phyloP scores from a whole-genome alignment of 2,329 filamentous ascomycete species.

The Xylariaceae sp. region DNA sequence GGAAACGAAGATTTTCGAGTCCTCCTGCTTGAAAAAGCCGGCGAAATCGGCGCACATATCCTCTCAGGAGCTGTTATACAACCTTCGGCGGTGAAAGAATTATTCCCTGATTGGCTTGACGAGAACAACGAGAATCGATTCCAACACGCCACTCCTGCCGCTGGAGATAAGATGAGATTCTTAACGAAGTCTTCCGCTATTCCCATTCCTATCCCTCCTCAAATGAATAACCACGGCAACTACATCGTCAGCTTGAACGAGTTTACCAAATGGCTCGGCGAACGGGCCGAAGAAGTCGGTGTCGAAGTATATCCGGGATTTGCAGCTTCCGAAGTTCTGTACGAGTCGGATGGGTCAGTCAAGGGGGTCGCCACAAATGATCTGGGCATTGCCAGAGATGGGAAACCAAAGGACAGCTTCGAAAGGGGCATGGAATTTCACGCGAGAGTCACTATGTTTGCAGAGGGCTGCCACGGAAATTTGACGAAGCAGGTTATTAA shows the following conservation, averaged over 20 bases:
- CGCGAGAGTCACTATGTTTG: constrained; percentile 87
- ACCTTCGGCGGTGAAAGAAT: constrained; percentile 83
- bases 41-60: constrained; percentile 93
- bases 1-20: constrained; percentile 97
- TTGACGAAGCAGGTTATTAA: constrained; percentile 93
- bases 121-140: constrained; percentile 89
- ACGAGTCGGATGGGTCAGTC: constrained; percentile 84
- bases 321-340: constrained; percentile 90
- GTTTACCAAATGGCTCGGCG: constrained; percentile 93
- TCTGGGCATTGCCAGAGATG: constrained; percentile 79
- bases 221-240: constrained; percentile 98
- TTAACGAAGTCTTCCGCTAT: constrained; percentile 81
- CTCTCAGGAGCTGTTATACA: constrained; percentile 95
- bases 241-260: constrained; percentile 97
- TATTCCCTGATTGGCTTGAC: constrained; percentile 91
- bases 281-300: constrained; percentile 93
- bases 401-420: constrained; percentile 86
- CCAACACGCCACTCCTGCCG: constrained; percentile 83
- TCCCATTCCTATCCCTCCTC: constrained; percentile 85
- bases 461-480: constrained; percentile 94
- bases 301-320: constrained; percentile 98
- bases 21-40: constrained; percentile 90
- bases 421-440: constrained; percentile 99
- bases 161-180: constrained; percentile 88
- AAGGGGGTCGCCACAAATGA: constrained; percentile 96